phyloP scores from a whole-genome alignment of 306 rosid species.

The Morella rubra region DNA sequence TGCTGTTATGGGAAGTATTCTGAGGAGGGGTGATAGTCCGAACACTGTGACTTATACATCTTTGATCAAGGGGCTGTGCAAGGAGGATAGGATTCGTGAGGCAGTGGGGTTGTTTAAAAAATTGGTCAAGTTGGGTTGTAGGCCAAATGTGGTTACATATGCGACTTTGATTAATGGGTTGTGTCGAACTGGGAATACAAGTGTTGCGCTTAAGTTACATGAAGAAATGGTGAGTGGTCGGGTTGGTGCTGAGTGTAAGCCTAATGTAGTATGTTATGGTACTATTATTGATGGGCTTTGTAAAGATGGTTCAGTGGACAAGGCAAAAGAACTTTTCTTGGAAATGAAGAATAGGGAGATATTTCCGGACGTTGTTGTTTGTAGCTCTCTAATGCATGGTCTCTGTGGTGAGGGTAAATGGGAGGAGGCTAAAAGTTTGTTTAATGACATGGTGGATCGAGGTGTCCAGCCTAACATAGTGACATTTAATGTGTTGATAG shows the following conservation, averaged over 20 bases:
- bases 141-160: constrained; percentile 33
- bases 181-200: constrained; percentile 34
- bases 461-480: constrained; percentile 46
- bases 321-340: constrained; percentile 40
- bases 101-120: constrained; percentile 31
- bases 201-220: constrained; percentile 37
- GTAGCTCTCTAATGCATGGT: constrained; percentile 44
- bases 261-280: constrained; percentile 29
- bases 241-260: constrained; percentile 29
- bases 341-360: constrained; percentile 42
- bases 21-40: constrained; percentile 39
- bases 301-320: constrained; percentile 40
- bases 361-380: constrained; percentile 36
- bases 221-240: constrained; percentile 35
- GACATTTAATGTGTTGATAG: constrained; percentile 40
- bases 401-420: constrained; percentile 35
- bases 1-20: constrained; percentile 30
- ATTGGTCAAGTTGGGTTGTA: constrained; percentile 35
- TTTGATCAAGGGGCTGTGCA: constrained; percentile 48
- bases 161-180: constrained; percentile 42
- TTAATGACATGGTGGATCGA: constrained; percentile 45
- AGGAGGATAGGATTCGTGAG: constrained; percentile 36
- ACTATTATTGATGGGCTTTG: constrained; percentile 46
- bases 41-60: constrained; percentile 30
- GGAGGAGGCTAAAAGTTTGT: constrained; percentile 40